Conservation (phyloP, 768 basidiomycete species). For the Phallus indusiatus region DNA sequence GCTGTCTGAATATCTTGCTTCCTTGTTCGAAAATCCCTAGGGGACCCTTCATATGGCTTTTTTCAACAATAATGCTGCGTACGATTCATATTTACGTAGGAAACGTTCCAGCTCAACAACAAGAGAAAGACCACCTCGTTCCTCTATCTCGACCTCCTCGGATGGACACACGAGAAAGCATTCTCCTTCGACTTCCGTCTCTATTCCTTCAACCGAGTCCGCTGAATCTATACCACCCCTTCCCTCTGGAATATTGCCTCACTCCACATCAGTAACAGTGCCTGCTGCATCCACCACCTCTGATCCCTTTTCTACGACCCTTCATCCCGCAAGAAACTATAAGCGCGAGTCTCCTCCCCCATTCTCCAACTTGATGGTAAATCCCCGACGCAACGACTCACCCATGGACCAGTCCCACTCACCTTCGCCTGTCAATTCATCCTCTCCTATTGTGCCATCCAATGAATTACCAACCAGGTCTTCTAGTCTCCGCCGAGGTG, state of each 20-base stretch:
- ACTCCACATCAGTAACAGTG: neutral
- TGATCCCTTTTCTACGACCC: conserved; percentile 2
- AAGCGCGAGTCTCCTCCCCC: conserved; percentile 6
- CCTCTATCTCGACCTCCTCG: neutral
- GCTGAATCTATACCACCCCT: neutral
- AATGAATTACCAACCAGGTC: neutral
- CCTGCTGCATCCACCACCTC: neutral
- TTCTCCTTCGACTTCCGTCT: neutral
- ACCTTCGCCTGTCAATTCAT: neutral
- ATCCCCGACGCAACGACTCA: neutral
- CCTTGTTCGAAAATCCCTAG: too few species aligned
- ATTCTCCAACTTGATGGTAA: conserved; percentile 1
- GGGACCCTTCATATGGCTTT: neutral
- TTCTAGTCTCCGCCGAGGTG: neutral
- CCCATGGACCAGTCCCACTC: neutral
- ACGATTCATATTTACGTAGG: conserved; percentile 2
- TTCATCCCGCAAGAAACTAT: neutral
- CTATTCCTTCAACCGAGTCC: neutral
- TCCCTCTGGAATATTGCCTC: neutral
- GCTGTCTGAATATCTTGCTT: too few species aligned
- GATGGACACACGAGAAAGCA: neutral
- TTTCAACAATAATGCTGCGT: neutral
- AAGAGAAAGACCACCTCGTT: neutral
- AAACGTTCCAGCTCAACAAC: conserved; percentile 1
- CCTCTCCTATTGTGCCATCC: neutral